Base-by-base conservation (phyloP, 768 basidiomycete genomes). In the Basidioascus undulatus region DNA sequence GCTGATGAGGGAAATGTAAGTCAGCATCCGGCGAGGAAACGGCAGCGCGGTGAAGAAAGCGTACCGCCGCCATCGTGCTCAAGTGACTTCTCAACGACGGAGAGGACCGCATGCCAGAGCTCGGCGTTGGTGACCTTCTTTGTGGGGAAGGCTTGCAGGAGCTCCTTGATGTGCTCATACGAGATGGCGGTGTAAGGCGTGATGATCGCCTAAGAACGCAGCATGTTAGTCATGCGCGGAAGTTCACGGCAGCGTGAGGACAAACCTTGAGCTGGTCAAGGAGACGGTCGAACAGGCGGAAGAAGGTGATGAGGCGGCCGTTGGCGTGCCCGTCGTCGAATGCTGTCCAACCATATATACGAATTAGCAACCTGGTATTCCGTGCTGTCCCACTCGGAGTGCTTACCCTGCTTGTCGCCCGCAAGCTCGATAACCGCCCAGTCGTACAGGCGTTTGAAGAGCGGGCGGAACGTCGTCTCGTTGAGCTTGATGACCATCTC, bases 401-500 rank as follows among this genome's bases (percentile, higher is more conserved):
- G 25, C 28, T 20, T 44, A 45, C 49, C 47, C 27, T 51, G 67
- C 43, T 63, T 62, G 1, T 65, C 67, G 51, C 46, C 50, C n/a
- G 54, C 51, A 5, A 58, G 46, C 25, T 60, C 60, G 39, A 61
- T 54, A 16, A 86, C 86, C 0, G 84, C 84, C 92, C 92, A 98
- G 54, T 98, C 92, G 51, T 81, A 84, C 43, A 87, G 57, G 40
- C 74, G 73, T 41, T 84, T 72, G 68, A 94, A 89, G 13, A 94
- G 61, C 1, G 89, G 86, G 46, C 72, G 69, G 71, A 98, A 96
- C 0, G 76, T 68, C 0, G 71, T 70, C 50, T 96, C 92, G 52
- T 87, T 92, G 40, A 98, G 64, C 58, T 94, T 94, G 40, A 82
- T 71, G 10, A 86, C 79, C 8, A 94, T 62, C 56, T 89, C 81